These are phyloP conservation scores for Kwoniella newhampshirensis DNA, from an alignment of 768 basidiomycete species.

Conservation along the genomic window DNA sequence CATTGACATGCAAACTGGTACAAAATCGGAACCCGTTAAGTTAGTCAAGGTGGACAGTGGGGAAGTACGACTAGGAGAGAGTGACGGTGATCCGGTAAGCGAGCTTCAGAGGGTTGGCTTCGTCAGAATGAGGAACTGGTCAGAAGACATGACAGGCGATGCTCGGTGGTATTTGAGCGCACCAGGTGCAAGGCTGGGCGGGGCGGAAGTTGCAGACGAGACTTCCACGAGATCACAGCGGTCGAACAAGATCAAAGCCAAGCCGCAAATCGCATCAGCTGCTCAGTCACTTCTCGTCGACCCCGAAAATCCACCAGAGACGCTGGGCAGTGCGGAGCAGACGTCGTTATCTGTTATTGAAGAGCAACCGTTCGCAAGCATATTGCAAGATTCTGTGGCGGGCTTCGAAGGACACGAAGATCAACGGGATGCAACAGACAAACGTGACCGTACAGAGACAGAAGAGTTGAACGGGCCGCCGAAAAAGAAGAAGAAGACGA, in stretches of 20 bases:
- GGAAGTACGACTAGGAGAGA: constrained; percentile 64
- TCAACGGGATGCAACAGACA: neutral
- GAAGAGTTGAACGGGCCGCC: constrained; percentile 1
- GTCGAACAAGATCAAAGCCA: neutral
- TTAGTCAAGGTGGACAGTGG: constrained; percentile 93
- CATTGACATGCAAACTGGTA: constrained; percentile 79
- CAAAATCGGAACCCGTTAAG: constrained; percentile 77
- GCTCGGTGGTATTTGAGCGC: constrained; percentile 80
- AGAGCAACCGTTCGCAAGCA: too few relatives aligned
- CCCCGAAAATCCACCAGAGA: neutral
- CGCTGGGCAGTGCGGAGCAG: constrained; percentile 10
- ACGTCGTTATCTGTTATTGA: neutral
- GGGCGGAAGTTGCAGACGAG: constrained; percentile 24
- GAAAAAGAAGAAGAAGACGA: constrained; percentile 28
- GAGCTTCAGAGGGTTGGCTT: constrained; percentile 97
- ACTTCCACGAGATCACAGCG: neutral
- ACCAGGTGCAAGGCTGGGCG: constrained; percentile 66
- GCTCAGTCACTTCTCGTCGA: neutral
- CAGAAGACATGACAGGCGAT: constrained; percentile 2
- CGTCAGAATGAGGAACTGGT: constrained; percentile 71
- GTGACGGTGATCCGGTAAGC: constrained; percentile 81
- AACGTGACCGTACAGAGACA: neutral
- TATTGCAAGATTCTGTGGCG: too few relatives aligned
- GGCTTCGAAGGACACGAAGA: neutral
- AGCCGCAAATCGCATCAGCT: neutral